Evolutionary conservation across 805 yeast species (phyloP), one percentile per base, ranked within the genome.

Genomic region (Starmerella bacillaris): DNA sequence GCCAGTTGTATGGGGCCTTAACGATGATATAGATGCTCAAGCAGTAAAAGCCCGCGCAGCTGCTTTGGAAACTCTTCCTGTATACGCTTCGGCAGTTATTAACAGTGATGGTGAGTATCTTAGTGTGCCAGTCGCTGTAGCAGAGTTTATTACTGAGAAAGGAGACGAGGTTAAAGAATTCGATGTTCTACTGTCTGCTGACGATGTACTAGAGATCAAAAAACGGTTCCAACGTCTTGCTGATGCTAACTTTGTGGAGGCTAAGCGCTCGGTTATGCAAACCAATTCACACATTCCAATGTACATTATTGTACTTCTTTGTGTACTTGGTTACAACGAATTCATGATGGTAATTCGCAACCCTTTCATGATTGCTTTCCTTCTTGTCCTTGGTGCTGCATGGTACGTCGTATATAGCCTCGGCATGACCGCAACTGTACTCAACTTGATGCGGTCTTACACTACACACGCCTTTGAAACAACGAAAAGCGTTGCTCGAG

Each of bases 291-390:
- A 75, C 39, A 76, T 89, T 38, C 98, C 98, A 3, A 61, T 72
- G 44, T 89, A 76, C 61, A 70, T 89, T 38, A 83, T 80, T 57
- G 58, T 71, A 8, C 50, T 86, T 11, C 59, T 89, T 18, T 54
- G 77, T 2, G 72, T 78, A 3, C 61, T 89, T 17, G 98, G 98
- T 7, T 89, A 94, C 94, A 84, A 84, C 55, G 95, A 89, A 61
- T 75, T 89, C 45, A 68, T 83, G 77, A 76, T 89, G 7, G 70
- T 89, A 14, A 51, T 89, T 30, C 68, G 92, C 43, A 84, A 79
- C 51, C 95, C 98, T 35, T 48, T 86, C n/a, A 67, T 78, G 46
- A 72, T 84, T 44, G 28, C 55, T 27, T 53, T 83, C 33, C 47
- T 68, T 1, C 51, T 84, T 30, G 34, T 82, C 8, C 30, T 65